Base-by-base conservation (phyloP, 2,329 filamentous ascomycete species). In the Byssothecium circinans region DNA sequence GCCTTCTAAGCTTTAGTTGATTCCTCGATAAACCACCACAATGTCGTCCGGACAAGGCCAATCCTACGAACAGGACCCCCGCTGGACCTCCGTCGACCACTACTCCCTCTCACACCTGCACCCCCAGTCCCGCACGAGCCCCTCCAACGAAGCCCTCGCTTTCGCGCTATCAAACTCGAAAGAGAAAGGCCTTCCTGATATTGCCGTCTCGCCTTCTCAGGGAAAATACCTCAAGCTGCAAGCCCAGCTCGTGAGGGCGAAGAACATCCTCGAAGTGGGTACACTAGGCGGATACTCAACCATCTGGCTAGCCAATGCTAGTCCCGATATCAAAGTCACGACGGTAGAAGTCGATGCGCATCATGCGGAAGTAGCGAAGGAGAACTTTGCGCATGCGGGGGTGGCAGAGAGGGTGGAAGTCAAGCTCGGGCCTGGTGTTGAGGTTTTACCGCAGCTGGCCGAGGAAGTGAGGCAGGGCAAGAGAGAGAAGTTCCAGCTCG, bases 231-330 rank as follows among this genome's bases (percentile, higher is more conserved):
- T 71, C 15, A 61, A 64, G 30, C 58, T 69, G 1, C 66, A 68
- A 46, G 63, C 64, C 10, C 60, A 61, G 23, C 47, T 68, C 15
- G 41, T 62, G 1, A 54, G 52, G 20, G 64, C 63, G 17, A 61
- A 58, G 44, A 58, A 62, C 37, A 53, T 66, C 6, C 75, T 83
- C 29, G 81, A 84, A 58, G 68, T 83, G 39, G 81, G 81, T 19
- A 82, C 78, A 0, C 61, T 83, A 20, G 80, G 80, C 11, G 80
- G 75, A 7, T 83, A 81, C 61, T 75, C 74, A 1, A 74, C 76
- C 12, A 78, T 82, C 44, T 82, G 77, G 72, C 70, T 83, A 40
- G 79, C 78, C 2, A 62, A 61, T 17, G 58, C 67, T 11, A 64
- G 61, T 10, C 67, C 70, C 0, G 58, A 65, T 17, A 56, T 71